Evolutionary conservation across 345 rosid species (phyloP), one percentile per base, ranked within the genome.

Genomic region (Gossypium thurberi): DNA sequence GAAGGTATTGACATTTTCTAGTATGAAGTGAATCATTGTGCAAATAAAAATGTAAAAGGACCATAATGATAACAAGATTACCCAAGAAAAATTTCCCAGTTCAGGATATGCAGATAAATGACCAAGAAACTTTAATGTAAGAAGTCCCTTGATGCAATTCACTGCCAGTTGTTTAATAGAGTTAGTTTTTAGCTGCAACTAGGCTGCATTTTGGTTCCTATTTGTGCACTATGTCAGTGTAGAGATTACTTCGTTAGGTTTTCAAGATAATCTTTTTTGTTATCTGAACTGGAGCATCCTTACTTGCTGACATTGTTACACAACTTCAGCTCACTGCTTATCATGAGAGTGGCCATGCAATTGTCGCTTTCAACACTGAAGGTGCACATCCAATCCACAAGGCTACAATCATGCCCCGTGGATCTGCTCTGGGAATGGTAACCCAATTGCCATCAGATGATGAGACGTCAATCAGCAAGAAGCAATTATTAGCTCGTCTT

Each of bases 281-380:
- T 46, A 46, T 46, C 55, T 53, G 4, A 46, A 65, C 17, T 23
- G 20, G 40, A 8, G 47, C 70, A 47, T 47, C 70, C 40, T 47
- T 47, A 67, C 48, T 67, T 67, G 20, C 56, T 67, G 56, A 67
- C 12, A 47, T 50, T 48, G 26, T 25, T 26, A 15, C 14, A 48
- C 20, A 48, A 78, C 37, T 44, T 58, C 87, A 95, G 99, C 90
- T 95, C 76, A 92, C 98, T 63, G 99, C 99, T 12, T 95, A 92
- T 81, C 99, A 95, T 78, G 99, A 92, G 89, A 92, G 99, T 70
- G 97, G 98, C 53, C 99, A 95, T 83, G 99, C 99, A 74, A 88
- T 95, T 67, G 97, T 90, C 47, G 99, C 99, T 59, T 85, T 89
- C 67, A 88, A 88, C 78, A 95, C 97, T 0, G 92, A 85, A 15